Base-by-base conservation (phyloP, 2,329 filamentous ascomycete genomes). In the Trichoderma koningiopsis region DNA sequence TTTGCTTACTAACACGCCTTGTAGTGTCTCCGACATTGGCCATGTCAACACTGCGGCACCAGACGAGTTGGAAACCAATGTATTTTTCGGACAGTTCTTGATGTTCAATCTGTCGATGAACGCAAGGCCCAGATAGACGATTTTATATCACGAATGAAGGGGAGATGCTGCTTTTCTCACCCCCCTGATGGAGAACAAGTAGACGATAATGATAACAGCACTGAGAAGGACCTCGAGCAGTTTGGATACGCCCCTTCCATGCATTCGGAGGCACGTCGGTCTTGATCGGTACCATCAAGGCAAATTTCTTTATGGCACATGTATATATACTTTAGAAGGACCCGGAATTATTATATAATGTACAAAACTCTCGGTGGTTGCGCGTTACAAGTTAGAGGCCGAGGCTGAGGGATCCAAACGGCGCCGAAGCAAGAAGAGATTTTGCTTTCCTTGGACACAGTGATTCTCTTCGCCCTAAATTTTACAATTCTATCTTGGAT, bases 1-100 rank as follows among this genome's bases (percentile, higher is more conserved):
- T 47, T 14, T 29, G 19, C n/a, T 43, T 7, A 5, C 43, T 60
- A 68, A 61, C 27, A 47, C 40, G 8, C 16, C n/a, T 6, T 2
- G 24, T 56, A 81, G 80, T 81, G 80, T 74, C 79, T 79, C 68
- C 78, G 79, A 37, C 76, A 80, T 64, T 81, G 79, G 79, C 80
- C 80, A 8, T 81, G 80, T 68, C 78, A 77, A 61, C 79, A 81
- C 67, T 81, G 80, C 68, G 77, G 79, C 69, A 80, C 80, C 68
- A 79, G 80, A 71, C 80, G 81, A 68, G 78, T 81, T 33, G 75
- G 77, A 55, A 76, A 79, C 68, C 77, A 77, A 71, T 81, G 80
- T 68, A 74, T 74, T 52, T 81, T 81, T 33, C 56, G 33, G n/a
- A 60, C 66, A 5, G 40, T 69, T 24, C 65, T 70, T n/a, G 66